Base-by-base conservation (phyloP, 208 protist species). In the Entamoeba dispar region DNA sequence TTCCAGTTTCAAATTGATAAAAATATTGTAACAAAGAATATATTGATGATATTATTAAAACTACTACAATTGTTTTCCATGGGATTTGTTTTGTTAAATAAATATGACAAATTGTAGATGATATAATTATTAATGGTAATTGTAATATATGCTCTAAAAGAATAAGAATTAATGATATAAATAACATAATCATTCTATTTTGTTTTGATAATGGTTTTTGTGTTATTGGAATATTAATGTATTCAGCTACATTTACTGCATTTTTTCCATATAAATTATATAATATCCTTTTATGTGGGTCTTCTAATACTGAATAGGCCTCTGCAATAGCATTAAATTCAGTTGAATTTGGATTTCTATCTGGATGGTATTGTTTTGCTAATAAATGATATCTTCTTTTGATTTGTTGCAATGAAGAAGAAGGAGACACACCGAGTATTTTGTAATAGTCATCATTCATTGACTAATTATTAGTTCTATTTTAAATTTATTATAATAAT, bases 311-410 rank as follows among this genome's bases (percentile, higher is more conserved):
- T 27, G 61, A 86, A 34, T 86, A 86, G 1, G 61, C 61, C 19
- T 86, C 61, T 22, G 61, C 61, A 31, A 86, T 86, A 12, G 19
- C 8, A 38, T 86, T 86, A 34, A 86, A 86, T 86, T 86, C 61
- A 86, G 10, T 86, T 34, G 61, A 86, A 34, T 86, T 86, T 8
- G 61, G 61, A 86, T 86, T 86, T 34, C 61, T 86, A 34, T 86
- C 61, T 12, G 61, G 61, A 34, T 86, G 61, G 34, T 86, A 38
- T n/a, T 86, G 61, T 34, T 86, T 86, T 31, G 61, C 61, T 12
- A 86, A 34, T 27, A n/a, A 34, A 34, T 86, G 27, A 34, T 86
- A 86, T 8, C 97, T 97, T 47, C 96, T 97, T 91, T 97, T 97
- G 22, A 99, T 95, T 6, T 97, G 96, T 47, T 77, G 38, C n/a